These are phyloP conservation scores for Bolboschoenoplectus hybrid DNA, from an alignment of 202 grass and related monocot genomes.

Conservation along the genomic window DNA sequence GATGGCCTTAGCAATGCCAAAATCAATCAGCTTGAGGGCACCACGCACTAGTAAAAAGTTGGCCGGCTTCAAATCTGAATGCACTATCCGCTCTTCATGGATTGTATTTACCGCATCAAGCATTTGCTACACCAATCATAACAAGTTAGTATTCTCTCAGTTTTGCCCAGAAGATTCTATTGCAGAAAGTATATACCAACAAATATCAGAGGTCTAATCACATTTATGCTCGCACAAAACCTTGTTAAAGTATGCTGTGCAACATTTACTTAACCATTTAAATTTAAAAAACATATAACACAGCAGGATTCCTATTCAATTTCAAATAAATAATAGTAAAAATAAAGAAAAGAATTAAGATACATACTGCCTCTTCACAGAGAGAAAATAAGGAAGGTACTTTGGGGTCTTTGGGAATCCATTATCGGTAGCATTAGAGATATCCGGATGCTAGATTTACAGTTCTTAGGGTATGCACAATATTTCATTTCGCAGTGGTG, in stretches of 20 bases:
- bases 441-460: background rate
- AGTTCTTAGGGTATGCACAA: constrained; percentile 13
- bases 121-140: constrained; percentile 75
- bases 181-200: background rate
- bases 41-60: constrained; percentile 89
- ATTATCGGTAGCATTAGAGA: background rate
- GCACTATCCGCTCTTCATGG: constrained; percentile 86
- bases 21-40: constrained; percentile 84
- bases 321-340: background rate
- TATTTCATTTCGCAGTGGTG: background rate
- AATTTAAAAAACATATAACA: background rate
- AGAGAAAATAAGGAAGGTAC: background rate
- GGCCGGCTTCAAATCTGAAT: constrained; percentile 94
- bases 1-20: constrained; percentile 98
- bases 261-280: background rate
- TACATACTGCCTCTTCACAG: background rate
- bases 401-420: background rate
- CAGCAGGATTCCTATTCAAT: background rate
- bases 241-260: background rate
- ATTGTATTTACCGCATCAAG: constrained; percentile 96
- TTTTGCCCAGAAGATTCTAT: background rate
- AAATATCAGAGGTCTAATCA: constrained; percentile 14
- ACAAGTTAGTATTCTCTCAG: background rate
- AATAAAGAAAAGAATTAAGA: background rate
- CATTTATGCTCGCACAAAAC: constrained; percentile 7